A percentile compares a stretch with the other conserved stretches of the same genome.
Conservation (phyloP, 106 monocot genomes). For the Dioscorea alata region DNA sequence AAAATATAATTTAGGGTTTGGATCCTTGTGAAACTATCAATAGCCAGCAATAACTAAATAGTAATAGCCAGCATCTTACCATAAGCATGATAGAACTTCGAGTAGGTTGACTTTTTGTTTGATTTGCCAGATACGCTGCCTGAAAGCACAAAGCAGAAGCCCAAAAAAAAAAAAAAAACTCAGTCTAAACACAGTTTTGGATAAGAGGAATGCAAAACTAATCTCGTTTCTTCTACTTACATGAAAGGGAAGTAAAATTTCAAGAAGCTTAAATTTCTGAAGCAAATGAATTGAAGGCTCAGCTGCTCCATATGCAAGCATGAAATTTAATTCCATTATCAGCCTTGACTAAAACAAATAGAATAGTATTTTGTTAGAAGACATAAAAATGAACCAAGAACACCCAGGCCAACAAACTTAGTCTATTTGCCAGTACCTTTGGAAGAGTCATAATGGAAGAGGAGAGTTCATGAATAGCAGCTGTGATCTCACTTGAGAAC, state of each 20-base stretch:
- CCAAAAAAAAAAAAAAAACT: neutral
- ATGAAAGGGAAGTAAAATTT: constrained; percentile 77
- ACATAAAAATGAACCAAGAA: neutral
- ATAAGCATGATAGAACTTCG: constrained; percentile 57
- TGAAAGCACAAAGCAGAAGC: constrained; percentile 22
- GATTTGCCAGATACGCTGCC: constrained; percentile 63
- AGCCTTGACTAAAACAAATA: constrained; percentile 59
- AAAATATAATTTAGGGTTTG: no score
- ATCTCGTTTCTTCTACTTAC: constrained; percentile 26
- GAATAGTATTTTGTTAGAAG: neutral
- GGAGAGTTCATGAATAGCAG: constrained; percentile 56
- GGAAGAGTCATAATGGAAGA: constrained; percentile 46
- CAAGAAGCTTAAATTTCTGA: constrained; percentile 74
- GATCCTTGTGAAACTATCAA: no score
- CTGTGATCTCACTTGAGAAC: constrained; percentile 58
- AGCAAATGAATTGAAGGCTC: constrained; percentile 74
- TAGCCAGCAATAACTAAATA: neutral
- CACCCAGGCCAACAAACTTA: neutral
- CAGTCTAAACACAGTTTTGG: neutral
- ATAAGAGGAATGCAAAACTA: neutral
- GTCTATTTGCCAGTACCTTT: constrained; percentile 36
- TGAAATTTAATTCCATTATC: constrained; percentile 89
- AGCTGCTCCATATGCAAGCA: constrained; percentile 95
- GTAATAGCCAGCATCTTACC: constrained; percentile 37
- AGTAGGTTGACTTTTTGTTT: constrained; percentile 21